Base-by-base conservation (phyloP, 2,329 filamentous ascomycete species). In the Penicillium sp. region DNA sequence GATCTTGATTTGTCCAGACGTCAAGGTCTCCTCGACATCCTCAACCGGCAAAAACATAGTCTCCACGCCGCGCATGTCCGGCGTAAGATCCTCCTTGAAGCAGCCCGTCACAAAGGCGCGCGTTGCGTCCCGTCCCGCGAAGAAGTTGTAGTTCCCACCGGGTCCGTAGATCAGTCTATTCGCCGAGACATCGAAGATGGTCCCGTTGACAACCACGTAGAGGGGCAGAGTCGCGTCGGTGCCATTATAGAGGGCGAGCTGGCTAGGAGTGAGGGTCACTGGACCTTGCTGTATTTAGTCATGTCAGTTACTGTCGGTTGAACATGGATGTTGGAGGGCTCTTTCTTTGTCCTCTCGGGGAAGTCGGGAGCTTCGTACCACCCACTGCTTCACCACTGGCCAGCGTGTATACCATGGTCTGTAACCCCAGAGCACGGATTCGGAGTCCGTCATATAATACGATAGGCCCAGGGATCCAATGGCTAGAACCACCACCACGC, bases 61-160 rank as follows among this genome's bases (percentile, higher is more conserved):
- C 76, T 97, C 94, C 4, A 90, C 88, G 43, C 94, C 94, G 57
- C 89, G 84, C 71, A 97, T 77, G 76, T 99, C 94, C 3, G 89
- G 82, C 2, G 87, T 94, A 31, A 87, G 79, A 78, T 99, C 94
- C 59, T 91, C 88, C 38, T 84, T 78, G 77, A 99, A 99, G 74
- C 94, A 99, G 16, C 90, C 91, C 2, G 94, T 97, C 9, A 99
- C 86, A 73, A 92, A 99, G 18, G 88, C 91, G 45, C 94, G 88
- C 13, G 89, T 86, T 32, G 93, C 92, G 74, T 99, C 94, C 58
- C 82, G 82, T 56, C 93, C 94, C 0, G 92, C 85, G 73, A 99
- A 96, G 76, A 88, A 87, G 67, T 87, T 82, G 79, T 99, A 99
- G 36, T 85, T 86, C 4, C 92, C 94, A 27, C 91, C 92, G 0